phyloP scores from a whole-genome alignment of 306 rosid species.

The Vigna reflexopilosa region DNA sequence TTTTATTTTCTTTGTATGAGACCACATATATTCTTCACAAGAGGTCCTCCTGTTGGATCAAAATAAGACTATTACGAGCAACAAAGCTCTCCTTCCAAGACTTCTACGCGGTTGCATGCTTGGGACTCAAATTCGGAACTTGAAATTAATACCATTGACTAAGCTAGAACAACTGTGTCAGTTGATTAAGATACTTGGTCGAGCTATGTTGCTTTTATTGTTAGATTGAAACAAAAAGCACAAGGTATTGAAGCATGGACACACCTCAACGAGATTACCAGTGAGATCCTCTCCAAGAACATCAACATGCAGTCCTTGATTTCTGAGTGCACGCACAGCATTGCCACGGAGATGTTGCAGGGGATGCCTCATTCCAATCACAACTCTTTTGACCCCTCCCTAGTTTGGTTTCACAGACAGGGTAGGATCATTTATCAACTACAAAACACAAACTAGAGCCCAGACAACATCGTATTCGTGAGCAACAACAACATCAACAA shows the following conservation, averaged over 20 bases:
- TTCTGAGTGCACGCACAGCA: conserved; percentile 78
- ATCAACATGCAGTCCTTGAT: conserved; percentile 79
- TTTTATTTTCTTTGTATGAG: neutral
- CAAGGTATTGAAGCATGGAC: conserved; percentile 6
- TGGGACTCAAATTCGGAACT: too few species aligned
- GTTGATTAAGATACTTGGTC: too few species aligned
- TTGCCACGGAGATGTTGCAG: conserved; percentile 85
- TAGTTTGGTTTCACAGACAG: conserved; percentile 56
- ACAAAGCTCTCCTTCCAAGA: neutral
- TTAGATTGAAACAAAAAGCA: conserved; percentile 6
- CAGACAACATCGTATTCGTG: conserved; percentile 19
- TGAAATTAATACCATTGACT: too few species aligned
- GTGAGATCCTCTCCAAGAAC: conserved; percentile 87
- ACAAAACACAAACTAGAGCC: conserved; percentile 38
- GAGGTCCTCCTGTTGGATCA: neutral
- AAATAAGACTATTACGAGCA: neutral
- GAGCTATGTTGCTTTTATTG: neutral
- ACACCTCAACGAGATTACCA: conserved; percentile 74
- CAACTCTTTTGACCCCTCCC: conserved; percentile 89
- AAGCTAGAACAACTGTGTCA: too few species aligned
- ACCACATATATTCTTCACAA: neutral
- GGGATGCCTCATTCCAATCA: conserved; percentile 92
- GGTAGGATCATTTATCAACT: conserved; percentile 47
- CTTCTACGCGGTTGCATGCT: too few species aligned
- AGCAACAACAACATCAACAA: conserved; percentile 4